A percentile compares a stretch with the other conserved stretches of the same genome.
Evolutionary conservation across 768 basidiomycete genomes (phyloP).

Genomic region (Xanthoconium purpureum): DNA sequence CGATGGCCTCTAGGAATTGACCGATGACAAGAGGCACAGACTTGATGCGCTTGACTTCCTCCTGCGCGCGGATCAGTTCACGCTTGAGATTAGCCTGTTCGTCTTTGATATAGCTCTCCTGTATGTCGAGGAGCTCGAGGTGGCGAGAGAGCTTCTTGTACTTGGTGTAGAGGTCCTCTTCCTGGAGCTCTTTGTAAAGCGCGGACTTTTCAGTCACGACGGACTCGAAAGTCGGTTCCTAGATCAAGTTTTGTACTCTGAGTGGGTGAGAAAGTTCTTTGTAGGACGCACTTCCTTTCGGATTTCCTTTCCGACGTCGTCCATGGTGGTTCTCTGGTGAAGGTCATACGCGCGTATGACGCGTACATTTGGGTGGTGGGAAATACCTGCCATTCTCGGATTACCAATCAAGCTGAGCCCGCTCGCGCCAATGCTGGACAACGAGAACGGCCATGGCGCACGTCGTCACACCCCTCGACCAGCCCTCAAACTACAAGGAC

Average conservation of each 20-base stretch:
- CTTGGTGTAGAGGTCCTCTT: constrained; percentile 93
- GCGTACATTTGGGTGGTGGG: constrained; percentile 28
- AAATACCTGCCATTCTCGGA: constrained; percentile 28
- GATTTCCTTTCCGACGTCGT: constrained; percentile 85
- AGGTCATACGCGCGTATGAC: constrained; percentile 21
- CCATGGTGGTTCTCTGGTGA: constrained; percentile 50
- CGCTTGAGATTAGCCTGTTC: constrained; percentile 97
- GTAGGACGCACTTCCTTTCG: constrained; percentile 63
- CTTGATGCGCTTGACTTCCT: constrained; percentile 99
- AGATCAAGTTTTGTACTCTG: background rate
- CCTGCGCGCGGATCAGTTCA: constrained; percentile 96
- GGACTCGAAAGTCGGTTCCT: constrained; percentile 91
- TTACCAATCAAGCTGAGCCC: background rate
- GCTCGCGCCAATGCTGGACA: background rate
- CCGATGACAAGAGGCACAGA: constrained; percentile 98
- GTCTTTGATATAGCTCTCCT: constrained; percentile 97
- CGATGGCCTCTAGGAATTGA: constrained; percentile 98
- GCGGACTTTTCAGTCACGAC: constrained; percentile 87
- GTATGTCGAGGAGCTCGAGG: constrained; percentile 90
- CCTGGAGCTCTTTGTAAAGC: constrained; percentile 80
- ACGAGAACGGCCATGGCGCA: constrained; percentile 63
- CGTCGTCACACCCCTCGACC: constrained; percentile 80
- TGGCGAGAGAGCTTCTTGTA: constrained; percentile 96
- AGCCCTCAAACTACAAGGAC: constrained; percentile 97
- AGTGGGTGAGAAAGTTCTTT: background rate